These are phyloP conservation scores for Starmera pachycereana DNA, from an alignment of 805 yeast species.

Conservation along the genomic window DNA sequence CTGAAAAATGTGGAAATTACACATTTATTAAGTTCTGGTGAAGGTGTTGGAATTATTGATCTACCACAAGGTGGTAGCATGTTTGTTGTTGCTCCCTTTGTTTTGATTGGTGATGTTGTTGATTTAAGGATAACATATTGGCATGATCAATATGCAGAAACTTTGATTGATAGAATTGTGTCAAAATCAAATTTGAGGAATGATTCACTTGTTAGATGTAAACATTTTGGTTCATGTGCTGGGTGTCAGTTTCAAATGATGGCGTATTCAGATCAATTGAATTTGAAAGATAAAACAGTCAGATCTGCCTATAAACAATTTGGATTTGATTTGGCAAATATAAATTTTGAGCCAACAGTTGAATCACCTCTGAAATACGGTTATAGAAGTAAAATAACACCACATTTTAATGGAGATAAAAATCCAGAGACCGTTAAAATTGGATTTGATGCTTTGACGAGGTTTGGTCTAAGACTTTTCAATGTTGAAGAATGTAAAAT, in stretches of 20 bases:
- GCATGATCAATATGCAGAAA: conserved; percentile 59
- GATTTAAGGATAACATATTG: conserved; percentile 62
- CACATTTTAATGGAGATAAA: conserved; percentile 77
- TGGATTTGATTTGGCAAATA: conserved; percentile 37
- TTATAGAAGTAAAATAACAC: conserved; percentile 89
- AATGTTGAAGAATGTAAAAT: conserved; percentile 89
- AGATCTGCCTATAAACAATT: conserved; percentile 69
- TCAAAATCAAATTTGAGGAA: conserved; percentile 33
- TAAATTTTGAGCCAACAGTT: conserved; percentile 54
- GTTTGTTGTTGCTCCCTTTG: conserved; percentile 73
- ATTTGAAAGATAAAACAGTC: conserved; percentile 63
- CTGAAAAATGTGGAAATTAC: neutral
- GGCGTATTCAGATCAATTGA: conserved; percentile 59
- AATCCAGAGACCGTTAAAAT: conserved; percentile 36
- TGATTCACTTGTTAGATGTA: conserved; percentile 46
- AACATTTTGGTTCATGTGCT: conserved; percentile 80
- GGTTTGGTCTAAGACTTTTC: conserved; percentile 32
- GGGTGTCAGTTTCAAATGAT: conserved; percentile 90
- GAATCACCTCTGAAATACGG: conserved; percentile 65
- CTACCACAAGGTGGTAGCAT: conserved; percentile 31
- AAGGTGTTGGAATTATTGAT: conserved; percentile 70
- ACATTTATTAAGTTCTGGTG: conserved; percentile 51
- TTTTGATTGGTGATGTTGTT: conserved; percentile 73
- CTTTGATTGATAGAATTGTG: conserved; percentile 51
- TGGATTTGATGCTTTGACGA: conserved; percentile 68